phyloP scores from a whole-genome alignment of 352 stramenopile species.

The Pythium sp. region DNA sequence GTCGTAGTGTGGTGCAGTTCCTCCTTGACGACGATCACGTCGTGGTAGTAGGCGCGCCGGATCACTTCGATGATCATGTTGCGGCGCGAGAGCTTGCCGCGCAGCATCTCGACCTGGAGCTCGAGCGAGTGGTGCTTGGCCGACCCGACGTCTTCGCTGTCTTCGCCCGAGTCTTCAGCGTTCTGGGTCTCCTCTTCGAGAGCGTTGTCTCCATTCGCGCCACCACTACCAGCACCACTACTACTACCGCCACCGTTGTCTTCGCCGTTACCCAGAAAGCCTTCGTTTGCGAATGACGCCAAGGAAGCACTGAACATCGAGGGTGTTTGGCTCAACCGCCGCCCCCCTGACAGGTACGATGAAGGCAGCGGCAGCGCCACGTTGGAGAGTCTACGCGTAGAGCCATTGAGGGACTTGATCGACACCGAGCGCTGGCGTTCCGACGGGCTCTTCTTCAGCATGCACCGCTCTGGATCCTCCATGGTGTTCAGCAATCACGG shows the following conservation, averaged over 20 bases:
- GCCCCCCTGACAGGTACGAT: background rate
- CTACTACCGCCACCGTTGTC: background rate
- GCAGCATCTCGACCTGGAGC: slow-evolving; percentile 64
- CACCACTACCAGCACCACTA: background rate
- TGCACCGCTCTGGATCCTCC: slow-evolving; percentile 6
- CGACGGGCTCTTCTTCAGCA: background rate
- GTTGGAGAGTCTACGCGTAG: background rate
- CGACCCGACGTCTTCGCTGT: slow-evolving; percentile 32
- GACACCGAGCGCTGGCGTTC: slow-evolving; percentile 2
- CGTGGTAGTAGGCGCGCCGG: slow-evolving; percentile 74
- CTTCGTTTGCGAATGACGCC: slow-evolving; percentile 6
- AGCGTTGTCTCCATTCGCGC: background rate
- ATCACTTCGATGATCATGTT: slow-evolving; percentile 78
- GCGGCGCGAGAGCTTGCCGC: slow-evolving; percentile 58
- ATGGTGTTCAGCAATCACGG: background rate
- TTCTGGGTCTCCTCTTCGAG: background rate
- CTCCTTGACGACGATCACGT: slow-evolving; percentile 83
- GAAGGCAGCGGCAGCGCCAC: background rate
- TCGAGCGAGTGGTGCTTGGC: slow-evolving; percentile 32
- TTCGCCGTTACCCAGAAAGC: background rate
- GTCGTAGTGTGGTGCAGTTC: slow-evolving; percentile 45
- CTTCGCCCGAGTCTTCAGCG: slow-evolving; percentile 16
- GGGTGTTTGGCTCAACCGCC: background rate
- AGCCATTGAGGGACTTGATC: background rate
- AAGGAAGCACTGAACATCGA: slow-evolving; percentile 16